A percentile compares a stretch with the other conserved stretches of the same genome.
Conservation (phyloP, 768 basidiomycete genomes). For the Lanmaoa rubissima region DNA sequence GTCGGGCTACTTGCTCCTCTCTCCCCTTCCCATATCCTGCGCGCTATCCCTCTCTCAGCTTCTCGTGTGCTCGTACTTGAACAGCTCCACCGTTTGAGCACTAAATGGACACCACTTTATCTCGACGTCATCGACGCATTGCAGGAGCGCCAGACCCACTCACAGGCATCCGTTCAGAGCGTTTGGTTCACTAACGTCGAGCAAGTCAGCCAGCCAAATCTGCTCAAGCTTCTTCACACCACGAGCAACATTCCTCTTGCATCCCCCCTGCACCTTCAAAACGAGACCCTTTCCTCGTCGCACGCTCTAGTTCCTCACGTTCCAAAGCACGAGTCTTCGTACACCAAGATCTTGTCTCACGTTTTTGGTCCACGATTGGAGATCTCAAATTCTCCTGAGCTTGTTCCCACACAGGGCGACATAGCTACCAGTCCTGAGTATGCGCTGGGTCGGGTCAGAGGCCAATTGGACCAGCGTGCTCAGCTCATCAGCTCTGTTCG, state of each 20-base stretch:
- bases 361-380: constrained; percentile 79
- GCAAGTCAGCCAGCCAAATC: constrained; percentile 39
- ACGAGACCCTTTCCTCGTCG: constrained; percentile 27
- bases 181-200: constrained; percentile 56
- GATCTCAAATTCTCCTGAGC: constrained; percentile 78
- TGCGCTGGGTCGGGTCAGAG: constrained; percentile 88
- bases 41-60: constrained; percentile 58
- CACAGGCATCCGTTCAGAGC: constrained; percentile 56
- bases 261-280: constrained; percentile 50
- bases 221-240: constrained; percentile 52
- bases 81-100: constrained; percentile 71
- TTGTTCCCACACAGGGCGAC: constrained; percentile 66
- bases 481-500: constrained; percentile 65
- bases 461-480: constrained; percentile 72
- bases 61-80: constrained; percentile 79
- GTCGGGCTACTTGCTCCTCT: constrained; percentile 72
- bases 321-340: constrained; percentile 90
- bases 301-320: constrained; percentile 49
- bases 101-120: constrained; percentile 86
- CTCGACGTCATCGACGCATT: constrained; percentile 76
- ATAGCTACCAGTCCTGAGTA: constrained; percentile 91
- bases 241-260: constrained; percentile 38
- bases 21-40: constrained; percentile 51
- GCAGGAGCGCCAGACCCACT: constrained; percentile 52
- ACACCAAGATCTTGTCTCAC: constrained; percentile 83